Evolutionary conservation across 179 eudicot genomes (phyloP).

Genomic region (Spinacia oleracea): DNA sequence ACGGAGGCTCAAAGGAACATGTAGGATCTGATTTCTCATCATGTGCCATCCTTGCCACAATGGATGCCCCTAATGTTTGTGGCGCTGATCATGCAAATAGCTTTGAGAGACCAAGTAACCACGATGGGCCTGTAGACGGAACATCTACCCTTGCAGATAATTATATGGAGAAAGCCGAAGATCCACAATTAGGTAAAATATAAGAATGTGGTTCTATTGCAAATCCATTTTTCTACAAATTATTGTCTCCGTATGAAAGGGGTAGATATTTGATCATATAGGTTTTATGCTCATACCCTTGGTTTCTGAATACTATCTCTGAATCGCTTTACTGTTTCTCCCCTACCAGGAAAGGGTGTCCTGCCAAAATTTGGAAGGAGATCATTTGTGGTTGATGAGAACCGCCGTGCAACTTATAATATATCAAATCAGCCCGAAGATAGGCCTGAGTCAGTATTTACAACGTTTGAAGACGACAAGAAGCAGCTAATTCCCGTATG

Average conservation of each 20-base stretch:
- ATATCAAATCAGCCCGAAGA: slow-evolving; percentile 46
- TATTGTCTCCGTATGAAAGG: not conserved
- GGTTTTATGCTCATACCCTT: not conserved
- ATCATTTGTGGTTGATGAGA: slow-evolving; percentile 59
- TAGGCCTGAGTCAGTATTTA: slow-evolving; percentile 54
- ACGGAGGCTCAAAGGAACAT: slow-evolving; percentile 53
- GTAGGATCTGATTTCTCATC: slow-evolving; percentile 72
- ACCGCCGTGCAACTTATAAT: slow-evolving; percentile 80
- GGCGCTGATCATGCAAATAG: slow-evolving; percentile 38
- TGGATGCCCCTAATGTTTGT: slow-evolving; percentile 43
- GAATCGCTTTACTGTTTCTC: slow-evolving; percentile 2
- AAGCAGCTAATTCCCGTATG: slow-evolving; percentile 91
- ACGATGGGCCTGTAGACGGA: slow-evolving; percentile 57
- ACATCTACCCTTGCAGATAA: slow-evolving; percentile 46
- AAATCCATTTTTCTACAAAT: not conserved
- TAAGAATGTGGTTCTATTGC: not conserved
- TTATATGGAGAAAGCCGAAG: slow-evolving; percentile 57
- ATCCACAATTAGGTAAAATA: slow-evolving; percentile 51
- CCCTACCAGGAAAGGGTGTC: slow-evolving; percentile 52
- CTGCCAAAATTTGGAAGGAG: slow-evolving; percentile 60
- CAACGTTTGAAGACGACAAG: slow-evolving; percentile 76
- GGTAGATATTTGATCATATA: not conserved
- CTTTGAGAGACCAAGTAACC: slow-evolving; percentile 43
- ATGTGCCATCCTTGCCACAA: slow-evolving; percentile 68
- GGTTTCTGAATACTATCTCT: slow-evolving; percentile 13